Base-by-base conservation (phyloP, 2,329 filamentous ascomycete genomes). In the Fonsecaea monophora region DNA sequence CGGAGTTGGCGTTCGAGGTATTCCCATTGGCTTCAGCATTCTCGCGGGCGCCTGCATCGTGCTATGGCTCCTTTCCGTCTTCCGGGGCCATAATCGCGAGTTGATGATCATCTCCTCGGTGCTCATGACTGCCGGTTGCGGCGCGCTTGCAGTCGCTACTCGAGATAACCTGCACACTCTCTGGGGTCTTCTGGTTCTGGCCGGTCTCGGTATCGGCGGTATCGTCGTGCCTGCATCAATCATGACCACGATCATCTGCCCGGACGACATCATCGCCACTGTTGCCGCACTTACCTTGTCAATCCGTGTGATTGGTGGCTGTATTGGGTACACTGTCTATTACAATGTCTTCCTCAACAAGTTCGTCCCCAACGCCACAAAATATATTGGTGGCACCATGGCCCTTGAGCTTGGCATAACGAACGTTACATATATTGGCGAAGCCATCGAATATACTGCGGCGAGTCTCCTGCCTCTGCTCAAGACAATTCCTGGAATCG, bases 221-320 rank as follows among this genome's bases (percentile, higher is more conserved):
- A 88, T 91, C 59, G 85, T 90, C 15, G 86, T 91, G 4, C 89
- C 89, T 0, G 85, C 86, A 0, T 87, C 86, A 0, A 89, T 90
- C 70, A 89, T 91, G 65, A 86, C 87, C 6, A 88, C 87, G 9
- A 90, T 91, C 71, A 87, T 90, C 70, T 90, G 87, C 68, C 88
- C 89, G 0, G 86, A 89, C 78, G 80, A 91, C 62, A 81, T 91
- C 5, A 91, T 92, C 69, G 89, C 87, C 7, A 91, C 89, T 1
- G 83, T 90, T 54, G 85, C 88, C 0, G 88, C 89, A 5, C 80
- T 92, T 25, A 90, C 89, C 0, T 83, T 91, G 42, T 85, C 87
- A n/a, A 86, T 91, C 70, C 87, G 89, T 42, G 87, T 90, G 62
- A 83, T 91, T 40, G 89, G 89, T 55, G 89, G 89, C 35, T 83